These are phyloP conservation scores for Boletus tylopilopsis DNA, from an alignment of 768 basidiomycete genomes.

Conservation along the genomic window DNA sequence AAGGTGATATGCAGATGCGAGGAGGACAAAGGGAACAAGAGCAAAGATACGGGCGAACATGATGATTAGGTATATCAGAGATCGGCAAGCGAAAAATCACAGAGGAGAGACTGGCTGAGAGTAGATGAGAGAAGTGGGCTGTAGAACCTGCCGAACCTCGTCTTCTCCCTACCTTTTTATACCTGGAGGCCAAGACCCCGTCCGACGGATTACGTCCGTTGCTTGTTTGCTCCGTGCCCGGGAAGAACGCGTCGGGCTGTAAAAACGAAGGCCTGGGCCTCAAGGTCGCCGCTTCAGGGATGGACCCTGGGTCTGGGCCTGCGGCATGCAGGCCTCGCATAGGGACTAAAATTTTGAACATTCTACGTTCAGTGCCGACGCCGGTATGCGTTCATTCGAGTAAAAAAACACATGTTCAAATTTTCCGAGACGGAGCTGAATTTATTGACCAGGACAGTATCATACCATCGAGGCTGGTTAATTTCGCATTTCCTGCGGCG, in stretches of 20 bases:
- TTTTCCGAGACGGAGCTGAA: too few relatives aligned
- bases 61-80: too few relatives aligned
- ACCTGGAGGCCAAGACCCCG: constrained; percentile 5
- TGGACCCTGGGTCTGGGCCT: background rate
- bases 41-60: constrained; percentile 21
- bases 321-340: too few relatives aligned
- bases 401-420: too few relatives aligned
- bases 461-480: too few relatives aligned
- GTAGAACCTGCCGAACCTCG: background rate
- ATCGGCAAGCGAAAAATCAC: too few relatives aligned
- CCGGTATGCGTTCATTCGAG: too few relatives aligned
- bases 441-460: too few relatives aligned
- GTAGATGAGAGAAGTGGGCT: background rate
- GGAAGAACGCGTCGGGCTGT: background rate
- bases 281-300: background rate
- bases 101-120: background rate
- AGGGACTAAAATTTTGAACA: too few relatives aligned
- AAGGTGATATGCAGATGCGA: constrained; percentile 7
- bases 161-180: constrained; percentile 2
- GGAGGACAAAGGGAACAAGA: constrained; percentile 15
- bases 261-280: background rate
- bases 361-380: too few relatives aligned
- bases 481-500: too few relatives aligned
- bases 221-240: background rate
- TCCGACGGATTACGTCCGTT: constrained; percentile 1